A percentile compares a stretch with the other conserved stretches of the same genome.
Conservation (phyloP, 2,329 filamentous ascomycete genomes). For the Coccinonectria pachysandricola region DNA sequence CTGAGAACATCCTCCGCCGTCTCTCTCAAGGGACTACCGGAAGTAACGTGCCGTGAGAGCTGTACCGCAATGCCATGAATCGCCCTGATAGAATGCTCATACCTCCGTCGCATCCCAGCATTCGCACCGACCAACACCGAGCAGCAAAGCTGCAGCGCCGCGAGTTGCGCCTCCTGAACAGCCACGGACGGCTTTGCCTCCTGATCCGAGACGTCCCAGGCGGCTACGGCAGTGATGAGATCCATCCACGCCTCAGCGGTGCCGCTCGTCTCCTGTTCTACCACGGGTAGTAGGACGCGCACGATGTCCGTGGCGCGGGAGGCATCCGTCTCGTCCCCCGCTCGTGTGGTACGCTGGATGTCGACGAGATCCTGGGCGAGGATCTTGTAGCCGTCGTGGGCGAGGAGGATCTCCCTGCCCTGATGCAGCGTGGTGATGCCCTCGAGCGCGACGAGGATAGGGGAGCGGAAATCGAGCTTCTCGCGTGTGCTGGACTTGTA, state of each 20-base stretch:
- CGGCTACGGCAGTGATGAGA: slow-evolving; percentile 40
- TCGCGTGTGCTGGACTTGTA: slow-evolving; percentile 33
- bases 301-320: slow-evolving; percentile 45
- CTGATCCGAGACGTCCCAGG: slow-evolving; percentile 31
- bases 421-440: slow-evolving; percentile 40
- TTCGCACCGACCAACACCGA: slow-evolving; percentile 38
- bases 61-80: slow-evolving; percentile 37
- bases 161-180: slow-evolving; percentile 41
- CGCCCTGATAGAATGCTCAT: slow-evolving; percentile 39
- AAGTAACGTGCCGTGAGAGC: slow-evolving; percentile 25
- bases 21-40: slow-evolving; percentile 26
- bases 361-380: slow-evolving; percentile 39
- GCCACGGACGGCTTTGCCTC: slow-evolving; percentile 7
- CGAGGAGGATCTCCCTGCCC: slow-evolving; percentile 37
- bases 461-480: slow-evolving; percentile 43
- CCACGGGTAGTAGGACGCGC: slow-evolving; percentile 41
- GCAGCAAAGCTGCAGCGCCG: slow-evolving; percentile 45
- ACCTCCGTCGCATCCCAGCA: slow-evolving; percentile 37
- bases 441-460: slow-evolving; percentile 49
- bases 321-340: slow-evolving; percentile 20
- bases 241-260: slow-evolving; percentile 48
- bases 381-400: slow-evolving; percentile 43
- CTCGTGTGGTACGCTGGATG: slow-evolving; percentile 16
- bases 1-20: slow-evolving; percentile 35
- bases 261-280: slow-evolving; percentile 34